Base-by-base conservation (phyloP, 1,284 basidiomycete genomes). In the Meira nashicola region DNA sequence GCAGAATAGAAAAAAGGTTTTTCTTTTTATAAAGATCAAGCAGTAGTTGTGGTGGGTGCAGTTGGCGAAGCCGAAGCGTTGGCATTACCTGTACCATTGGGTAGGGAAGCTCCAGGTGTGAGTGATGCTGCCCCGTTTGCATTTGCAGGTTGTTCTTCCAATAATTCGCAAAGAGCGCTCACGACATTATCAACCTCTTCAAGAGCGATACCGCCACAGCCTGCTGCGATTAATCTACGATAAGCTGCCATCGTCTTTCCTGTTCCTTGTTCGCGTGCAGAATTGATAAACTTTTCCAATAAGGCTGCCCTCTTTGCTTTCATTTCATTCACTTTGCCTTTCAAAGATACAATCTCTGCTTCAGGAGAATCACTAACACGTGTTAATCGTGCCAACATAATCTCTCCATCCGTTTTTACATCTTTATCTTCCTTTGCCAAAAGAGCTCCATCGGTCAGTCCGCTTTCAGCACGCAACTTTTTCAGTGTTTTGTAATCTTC, bases 161-260 rank as follows among this genome's bases (percentile, higher is more conserved):
- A 59, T 40, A 77, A 52, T 46, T 77, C 75, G 62, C 73, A 68
- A n/a, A 78, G 58, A 37, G 71, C 71, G 6, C 65, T 62, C 23
- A 77, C 76, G 2, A 78, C 76, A 9, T 66, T 69, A 39, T 78
- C 76, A 17, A 77, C 75, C 58, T 78, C 74, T 21, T 73, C 67
- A 21, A 66, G 64, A 0, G 70, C 68, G 39, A 78, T 74, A 2
- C 71, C 74, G 12, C 75, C 76, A 55, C 73, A 75, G 0, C 75
- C 73, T 4, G 72, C 73, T 1, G 71, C 70, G 47, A 78, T 77
- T 48, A 78, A 59, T 23, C 76, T 62, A n/a, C 75, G 64, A 63
- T 78, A 78, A 28, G 70, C 67, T 1, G 71, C 66, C 70, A 76
- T 75, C 14, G 67, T 71, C 50, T 58, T 64, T 11, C 74, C 76